Evolutionary conservation across 768 basidiomycete genomes (phyloP), one percentile per base, ranked within the genome.

Genomic region (Candolleomyces eurysporus): DNA sequence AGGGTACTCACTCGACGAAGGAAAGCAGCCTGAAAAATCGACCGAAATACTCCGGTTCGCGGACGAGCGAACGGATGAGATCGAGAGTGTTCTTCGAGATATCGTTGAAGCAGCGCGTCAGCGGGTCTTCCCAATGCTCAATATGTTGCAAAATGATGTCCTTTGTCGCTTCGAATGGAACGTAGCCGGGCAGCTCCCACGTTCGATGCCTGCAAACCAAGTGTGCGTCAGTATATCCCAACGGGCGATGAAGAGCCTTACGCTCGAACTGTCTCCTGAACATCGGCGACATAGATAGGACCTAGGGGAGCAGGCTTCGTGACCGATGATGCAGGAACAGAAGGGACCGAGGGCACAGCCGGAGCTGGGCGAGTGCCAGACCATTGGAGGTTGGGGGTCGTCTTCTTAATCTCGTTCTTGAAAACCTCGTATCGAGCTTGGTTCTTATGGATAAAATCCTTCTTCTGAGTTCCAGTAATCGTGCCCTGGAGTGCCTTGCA

Each of bases 91-190:
- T 49, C 17, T 42, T 1, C 13, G 48, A 52, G 8, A 66, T 50
- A 19, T 57, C 58, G 0, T 57, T 57, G 49, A 66, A 63, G 51
- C 65, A 66, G 8, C 19, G 40, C 7, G 51, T 36, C 42, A 58
- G 19, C 8, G 65, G 62, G 11, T 32, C 50, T 8, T 66, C 31
- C 65, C 65, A 66, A 8, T 58, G 48, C n/a, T 58, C 26, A 30
- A 66, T 48, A 42, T 63, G 63, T 8, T 31, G 62, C 11, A 61
- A 52, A 30, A 66, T 63, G 54, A 66, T 50, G 26, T 46, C 17
- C 16, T 66, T 63, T 31, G 61, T 60, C 14, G 52, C 62, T 21
- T 66, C 65, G 19, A 61, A 66, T 2, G 62, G 65, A 30, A 63
- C 48, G 22, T 60, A 61, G 13, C 58, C 52, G 4, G 62, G 65